Evolutionary conservation across 495 filamentous ascomycete genomes (phyloP).

Genomic region (Penicillium cinerascens): DNA sequence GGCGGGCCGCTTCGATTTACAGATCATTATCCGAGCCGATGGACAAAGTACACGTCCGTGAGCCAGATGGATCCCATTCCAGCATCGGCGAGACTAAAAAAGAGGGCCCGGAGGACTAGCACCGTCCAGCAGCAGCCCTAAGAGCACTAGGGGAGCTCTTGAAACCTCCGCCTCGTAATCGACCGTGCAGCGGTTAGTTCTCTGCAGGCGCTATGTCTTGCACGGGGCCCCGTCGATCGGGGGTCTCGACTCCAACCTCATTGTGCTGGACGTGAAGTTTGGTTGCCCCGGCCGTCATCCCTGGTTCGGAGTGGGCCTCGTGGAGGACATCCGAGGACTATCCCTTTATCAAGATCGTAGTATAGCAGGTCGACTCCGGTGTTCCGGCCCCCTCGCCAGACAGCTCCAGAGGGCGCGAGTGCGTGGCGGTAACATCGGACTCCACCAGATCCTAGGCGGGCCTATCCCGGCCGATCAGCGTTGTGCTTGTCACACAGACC

Average conservation of each 20-base stretch:
- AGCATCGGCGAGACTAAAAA: too few species aligned
- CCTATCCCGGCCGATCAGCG: constrained; percentile 27
- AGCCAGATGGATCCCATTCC: too few species aligned
- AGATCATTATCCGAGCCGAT: not conserved
- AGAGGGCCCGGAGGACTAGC: not conserved
- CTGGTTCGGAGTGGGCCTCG: constrained; percentile 15
- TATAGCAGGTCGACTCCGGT: too few species aligned
- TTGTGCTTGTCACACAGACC: constrained; percentile 30
- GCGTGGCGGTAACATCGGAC: constrained; percentile 17
- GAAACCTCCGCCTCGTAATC: constrained; percentile 10
- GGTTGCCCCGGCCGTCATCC: not conserved
- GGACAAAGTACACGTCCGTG: too few species aligned
- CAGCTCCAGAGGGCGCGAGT: too few species aligned
- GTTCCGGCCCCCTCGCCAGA: too few species aligned
- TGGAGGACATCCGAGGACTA: not conserved
- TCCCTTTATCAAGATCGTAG: too few species aligned
- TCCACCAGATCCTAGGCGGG: constrained; percentile 18
- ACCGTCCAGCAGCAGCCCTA: too few species aligned
- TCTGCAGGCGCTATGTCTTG: constrained; percentile 19
- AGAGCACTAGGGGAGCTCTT: not conserved
- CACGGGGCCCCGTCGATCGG: constrained; percentile 18
- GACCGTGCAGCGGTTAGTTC: constrained; percentile 20
- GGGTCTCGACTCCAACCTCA: constrained; percentile 14
- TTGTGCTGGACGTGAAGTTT: constrained; percentile 5
- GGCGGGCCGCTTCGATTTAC: not conserved